phyloP scores from a whole-genome alignment of 345 rosid species.

The Xanthoceras sorbifolium region DNA sequence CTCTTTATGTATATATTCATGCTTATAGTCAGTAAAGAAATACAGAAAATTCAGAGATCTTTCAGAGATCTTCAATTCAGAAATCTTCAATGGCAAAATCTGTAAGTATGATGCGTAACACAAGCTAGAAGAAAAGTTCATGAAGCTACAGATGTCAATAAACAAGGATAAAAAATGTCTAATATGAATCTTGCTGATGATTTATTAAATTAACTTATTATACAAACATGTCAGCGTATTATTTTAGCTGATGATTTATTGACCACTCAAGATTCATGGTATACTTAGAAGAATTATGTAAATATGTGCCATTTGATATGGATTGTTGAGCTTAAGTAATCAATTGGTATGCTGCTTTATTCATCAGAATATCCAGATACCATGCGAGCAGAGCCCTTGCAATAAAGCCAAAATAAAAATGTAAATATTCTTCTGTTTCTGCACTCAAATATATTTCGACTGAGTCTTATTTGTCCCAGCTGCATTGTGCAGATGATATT shows the following conservation, averaged over 20 bases:
- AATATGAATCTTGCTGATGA: neutral
- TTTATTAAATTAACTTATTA: neutral
- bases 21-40: too few relatives aligned
- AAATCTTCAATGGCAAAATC: neutral
- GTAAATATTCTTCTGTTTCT: neutral
- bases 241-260: neutral
- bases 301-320: neutral
- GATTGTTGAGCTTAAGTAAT: neutral
- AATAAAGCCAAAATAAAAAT: neutral
- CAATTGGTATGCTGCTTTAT: neutral
- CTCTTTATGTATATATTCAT: too few relatives aligned
- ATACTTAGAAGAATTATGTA: neutral
- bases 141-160: neutral
- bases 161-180: neutral
- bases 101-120: neutral
- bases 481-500: conserved; percentile 46
- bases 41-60: too few relatives aligned
- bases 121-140: neutral
- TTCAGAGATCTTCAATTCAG: too few relatives aligned
- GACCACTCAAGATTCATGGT: neutral
- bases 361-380: neutral
- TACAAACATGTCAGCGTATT: neutral
- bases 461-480: conserved; percentile 7
- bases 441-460: neutral
- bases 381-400: neutral